Evolutionary conservation across 73 alveolate genomes (phyloP), one percentile per base, ranked within the genome.

Genomic region (Uronychia binucleata): DNA sequence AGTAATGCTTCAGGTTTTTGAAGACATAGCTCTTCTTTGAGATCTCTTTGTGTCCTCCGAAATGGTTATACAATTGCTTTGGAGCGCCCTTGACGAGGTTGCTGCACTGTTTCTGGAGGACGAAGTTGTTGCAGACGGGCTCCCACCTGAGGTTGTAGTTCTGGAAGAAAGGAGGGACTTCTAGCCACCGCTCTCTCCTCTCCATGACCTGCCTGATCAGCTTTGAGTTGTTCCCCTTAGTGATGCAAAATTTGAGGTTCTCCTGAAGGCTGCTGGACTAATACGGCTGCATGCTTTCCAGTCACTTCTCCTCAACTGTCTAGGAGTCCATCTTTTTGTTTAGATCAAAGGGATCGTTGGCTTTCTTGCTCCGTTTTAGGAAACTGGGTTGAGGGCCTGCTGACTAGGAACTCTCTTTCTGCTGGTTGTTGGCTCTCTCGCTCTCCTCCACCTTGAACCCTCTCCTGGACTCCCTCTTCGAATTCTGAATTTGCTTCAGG

Each of bases 121-220:
- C 28, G 78, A 19, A 46, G 19, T 46, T 46, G 19, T 46, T 46
- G 67, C 67, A 77, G 19, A 85, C 86, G 31, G 91, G 91, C 57
- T 85, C 29, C 91, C 91, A 85, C 77, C 77, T 85, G 81, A 85
- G 77, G 81, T 85, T 85, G 74, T 46, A 46, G 67, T 46, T 46
- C 67, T 46, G 67, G 19, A 46, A 46, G 67, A 46, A 46, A 46
- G 67, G 67, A 1, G 86, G 86, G 1, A 85, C 77, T 31, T 85
- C 91, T 28, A 85, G 34, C 91, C 91, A 85, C 86, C 91, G 57
- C 0, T 85, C 86, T 57, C 91, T 33, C 28, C 86, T 8, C 74
- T 76, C 79, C 74, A 85, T 13, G 1, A 84, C 91, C 59, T 46
- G 35, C 30, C 91, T 76, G 27, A 85, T 77, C 57, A 85, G 59